Evolutionary conservation across 352 stramenopile genomes (phyloP), one percentile per base, ranked within the genome.

Genomic region (Discostella stelligera): DNA sequence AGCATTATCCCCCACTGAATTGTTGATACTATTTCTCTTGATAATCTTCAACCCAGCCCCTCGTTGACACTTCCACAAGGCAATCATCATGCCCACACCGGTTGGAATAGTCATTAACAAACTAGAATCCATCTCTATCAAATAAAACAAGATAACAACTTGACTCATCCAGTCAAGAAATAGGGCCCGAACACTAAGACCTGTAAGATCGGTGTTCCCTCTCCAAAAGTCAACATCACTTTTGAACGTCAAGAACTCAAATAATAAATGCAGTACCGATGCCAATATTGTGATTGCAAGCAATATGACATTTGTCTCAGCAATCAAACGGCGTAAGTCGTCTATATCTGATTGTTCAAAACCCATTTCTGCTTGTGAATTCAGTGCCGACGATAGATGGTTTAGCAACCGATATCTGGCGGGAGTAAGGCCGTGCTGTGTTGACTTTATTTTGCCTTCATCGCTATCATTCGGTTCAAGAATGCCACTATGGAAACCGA

Each of bases 221-320:
- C 93, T 89, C 97, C 97, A 99, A 85, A 99, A 99, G 53, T 93
- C 95, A 71, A 99, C 96, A 84, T 99, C 97, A 78, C 97, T 98
- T 82, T 98, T 98, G 84, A 99, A 99, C 10, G 97, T 98, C 58
- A 99, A 73, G 72, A 99, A 98, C 80, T 99, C 96, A 88, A 99
- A 99, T 7, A 99, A 83, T 46, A 98, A 96, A 89, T 99, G 97
- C 48, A 99, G 79, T 23, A 97, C 85, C 55, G 95, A 98, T 49
- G 98, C 97, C 37, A 96, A 64, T 20, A 98, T 90, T 0, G 97
- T 99, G 21, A 99, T 83, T 3, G 73, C 94, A 18, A 99, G 90
- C 56, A 99, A 79, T 53, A 97, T 97, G 41, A 97, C 94, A 83
- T 99, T 98, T 21, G 96, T 99, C 73, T 99, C 97, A 21, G 97